A percentile compares a stretch with the other conserved stretches of the same genome.
phyloP scores from a whole-genome alignment of 257 asterid species.

The Solanum chiquidenum region DNA sequence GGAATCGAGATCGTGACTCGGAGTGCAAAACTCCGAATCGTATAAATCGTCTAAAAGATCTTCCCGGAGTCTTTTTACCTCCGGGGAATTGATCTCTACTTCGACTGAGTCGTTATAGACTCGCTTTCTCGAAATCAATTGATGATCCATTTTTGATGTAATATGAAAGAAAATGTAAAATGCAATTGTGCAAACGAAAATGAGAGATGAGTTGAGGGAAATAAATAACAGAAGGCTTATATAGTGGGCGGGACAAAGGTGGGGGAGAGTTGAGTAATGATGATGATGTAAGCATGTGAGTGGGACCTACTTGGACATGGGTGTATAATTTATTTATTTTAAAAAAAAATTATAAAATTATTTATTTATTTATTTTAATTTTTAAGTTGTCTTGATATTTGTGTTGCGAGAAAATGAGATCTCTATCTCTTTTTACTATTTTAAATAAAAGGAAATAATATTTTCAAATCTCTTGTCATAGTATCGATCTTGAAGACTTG shows the following conservation, averaged over 20 bases:
- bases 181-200: neutral
- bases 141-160: neutral
- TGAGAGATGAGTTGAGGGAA: neutral
- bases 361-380: neutral
- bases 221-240: neutral
- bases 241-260: neutral
- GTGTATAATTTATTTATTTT: neutral
- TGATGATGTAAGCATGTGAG: neutral
- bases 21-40: slow-evolving; percentile 23
- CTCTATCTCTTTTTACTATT: neutral
- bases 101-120: slow-evolving; percentile 16
- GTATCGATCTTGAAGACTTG: too few species aligned
- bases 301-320: neutral
- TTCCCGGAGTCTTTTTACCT: slow-evolving; percentile 49
- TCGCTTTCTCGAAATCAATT: slow-evolving; percentile 17
- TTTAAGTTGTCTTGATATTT: neutral
- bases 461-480: too few species aligned
- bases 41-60: slow-evolving; percentile 34
- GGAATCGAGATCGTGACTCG: slow-evolving; percentile 42
- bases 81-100: slow-evolving; percentile 29
- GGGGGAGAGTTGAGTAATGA: neutral
- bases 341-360: neutral
- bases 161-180: neutral
- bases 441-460: too few species aligned
- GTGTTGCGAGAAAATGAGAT: neutral